Evolutionary conservation across 805 yeast genomes (phyloP), one percentile per base, ranked within the genome.

Genomic region (Grigorovia yakushimaensis): DNA sequence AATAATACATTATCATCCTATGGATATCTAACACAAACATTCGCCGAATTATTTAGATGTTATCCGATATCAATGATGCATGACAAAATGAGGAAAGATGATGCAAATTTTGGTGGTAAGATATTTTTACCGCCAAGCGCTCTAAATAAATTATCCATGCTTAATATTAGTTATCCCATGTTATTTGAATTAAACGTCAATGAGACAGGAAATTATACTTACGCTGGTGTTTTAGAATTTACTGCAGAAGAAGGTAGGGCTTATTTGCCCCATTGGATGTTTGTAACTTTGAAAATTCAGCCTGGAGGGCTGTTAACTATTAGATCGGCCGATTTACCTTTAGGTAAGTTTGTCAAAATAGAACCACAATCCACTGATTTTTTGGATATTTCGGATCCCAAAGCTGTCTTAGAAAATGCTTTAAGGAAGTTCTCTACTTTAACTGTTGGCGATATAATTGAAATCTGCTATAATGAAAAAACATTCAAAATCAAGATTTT

Each of bases 201-300:
- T 55, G 82, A 77, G 36, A 71, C 76, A 21, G 70, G 73, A 3
- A 62, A 72, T 30, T 69, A 62, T 7, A 87, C 97, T 0, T 96
- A 88, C 62, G 84, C 89, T 42, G 99, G 99, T 60, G 98, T 93
- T 24, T 70, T 93, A 51, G 98, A 93, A 68, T 93, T 93, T 64
- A 84, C 86, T 17, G 96, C 98, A 1, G 98, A 93, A 61, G 98
- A 93, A 70, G 99, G 99, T 17, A 74, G 98, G 48, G 93, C 79
- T 2, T 93, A 93, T 62, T 59, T 93, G 35, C 99, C 99, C 0
- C 88, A 86, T 56, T 93, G 99, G 99, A 89, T 93, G 89, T 78
- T 93, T 84, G 74, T 69, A 41, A 84, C 94, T 0, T 67, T 93
- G 37, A 71, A 73, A 33, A 68, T 85, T 7, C 75, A 76, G 44